Conservation (phyloP, 768 basidiomycete genomes). For the Tricholoma bakamatsutake region DNA sequence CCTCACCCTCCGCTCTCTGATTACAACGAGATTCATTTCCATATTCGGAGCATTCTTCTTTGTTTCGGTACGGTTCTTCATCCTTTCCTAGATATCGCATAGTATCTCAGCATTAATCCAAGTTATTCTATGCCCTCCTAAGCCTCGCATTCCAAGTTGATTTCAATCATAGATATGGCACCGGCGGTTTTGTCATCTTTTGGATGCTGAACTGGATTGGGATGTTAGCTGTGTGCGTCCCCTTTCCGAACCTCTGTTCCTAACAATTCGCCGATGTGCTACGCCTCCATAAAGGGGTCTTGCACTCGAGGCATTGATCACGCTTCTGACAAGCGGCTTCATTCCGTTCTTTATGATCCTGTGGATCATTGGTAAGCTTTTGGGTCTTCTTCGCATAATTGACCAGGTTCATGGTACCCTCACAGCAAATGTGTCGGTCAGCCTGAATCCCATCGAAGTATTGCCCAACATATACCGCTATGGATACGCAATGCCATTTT, state of each 20-base stretch:
- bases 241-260: background rate
- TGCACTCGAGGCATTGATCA: slow-evolving; percentile 57
- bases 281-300: slow-evolving; percentile 38
- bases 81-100: background rate
- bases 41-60: slow-evolving; percentile 30
- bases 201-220: slow-evolving; percentile 68
- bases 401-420: background rate
- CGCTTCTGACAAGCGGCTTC: slow-evolving; percentile 49
- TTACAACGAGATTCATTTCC: slow-evolving; percentile 28
- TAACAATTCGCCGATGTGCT: background rate
- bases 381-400: background rate
- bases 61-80: slow-evolving; percentile 25
- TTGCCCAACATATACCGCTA: slow-evolving; percentile 57
- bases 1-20: slow-evolving; percentile 27
- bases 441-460: slow-evolving; percentile 50
- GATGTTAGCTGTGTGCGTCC: slow-evolving; percentile 53
- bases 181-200: slow-evolving; percentile 53
- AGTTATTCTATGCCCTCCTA: slow-evolving; percentile 60
- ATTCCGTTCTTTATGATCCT: slow-evolving; percentile 60
- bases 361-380: slow-evolving; percentile 57
- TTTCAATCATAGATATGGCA: slow-evolving; percentile 45
- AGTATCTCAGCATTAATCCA: background rate
- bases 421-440: slow-evolving; percentile 57
- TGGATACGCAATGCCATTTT: slow-evolving; percentile 68
- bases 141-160: slow-evolving; percentile 58